Evolutionary conservation across 495 filamentous ascomycete genomes (phyloP), one percentile per base, ranked within the genome.

Genomic region (Xylaria intraflava): DNA sequence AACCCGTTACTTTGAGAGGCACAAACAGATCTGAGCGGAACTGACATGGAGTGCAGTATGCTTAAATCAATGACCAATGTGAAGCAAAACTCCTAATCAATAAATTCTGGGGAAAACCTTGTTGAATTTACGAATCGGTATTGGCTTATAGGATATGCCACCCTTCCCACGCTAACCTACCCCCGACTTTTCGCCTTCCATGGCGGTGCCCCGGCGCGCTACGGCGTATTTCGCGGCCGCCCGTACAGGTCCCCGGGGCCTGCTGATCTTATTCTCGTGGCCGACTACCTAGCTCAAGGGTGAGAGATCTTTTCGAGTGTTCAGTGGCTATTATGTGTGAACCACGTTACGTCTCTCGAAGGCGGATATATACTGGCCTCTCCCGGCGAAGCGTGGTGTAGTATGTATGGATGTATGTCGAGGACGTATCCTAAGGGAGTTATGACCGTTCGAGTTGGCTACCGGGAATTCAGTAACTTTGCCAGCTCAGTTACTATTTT

Each of bases 41-140:
- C 59, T 64, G 55, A 62, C 17, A 29, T 24, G 26, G 16, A 39
- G 55, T 24, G 50, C 19, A 61, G 65, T 23, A 70, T 75, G 59
- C 67, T 77, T 49, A 67, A 73, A 51, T 64, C 70, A 22, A 69
- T 75, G 44, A 65, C 64, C 20, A 66, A 73, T 46, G 52, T 68
- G 38, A 60, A 58, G 19, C 54, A 51, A 40, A 17, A 43, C 9
- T 42, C 44, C 12, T 50, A 50, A 31, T 22, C 22, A 42, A 30
- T 30, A 16, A 16, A 46, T 11, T 23, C 20, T 45, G 20, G 26
- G 31, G n/a, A 39, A 17, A 6, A 51, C 14, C 23, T 17, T 31
- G n/a, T 51, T 19, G 24, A 45, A 8, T 19, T 29, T 26, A 6
- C 7, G 6, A 31, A 1, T 20, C 11, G 44, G 44, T 22, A 2